These are phyloP conservation scores for Biancaea sappan DNA, from an alignment of 306 rosid genomes.

Conservation along the genomic window DNA sequence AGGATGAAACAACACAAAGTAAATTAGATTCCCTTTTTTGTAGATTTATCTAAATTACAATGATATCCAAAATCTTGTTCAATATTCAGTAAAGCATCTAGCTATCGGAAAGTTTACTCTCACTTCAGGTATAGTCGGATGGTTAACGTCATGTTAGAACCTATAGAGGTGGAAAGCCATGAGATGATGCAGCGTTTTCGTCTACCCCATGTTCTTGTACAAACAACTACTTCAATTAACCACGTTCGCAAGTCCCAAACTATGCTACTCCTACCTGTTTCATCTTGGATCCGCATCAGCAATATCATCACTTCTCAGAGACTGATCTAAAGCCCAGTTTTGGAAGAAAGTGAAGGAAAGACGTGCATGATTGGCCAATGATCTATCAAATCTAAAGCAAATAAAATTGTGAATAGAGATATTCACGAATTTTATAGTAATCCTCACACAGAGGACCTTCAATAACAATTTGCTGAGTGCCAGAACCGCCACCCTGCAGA, in stretches of 20 bases:
- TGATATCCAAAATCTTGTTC: not conserved
- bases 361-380: conserved; percentile 24
- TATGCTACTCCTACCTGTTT: not conserved
- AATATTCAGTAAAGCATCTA: not conserved
- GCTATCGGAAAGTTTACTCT: not conserved
- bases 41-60: not conserved
- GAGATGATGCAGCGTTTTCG: conserved; percentile 16
- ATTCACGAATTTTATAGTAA: conserved; percentile 80
- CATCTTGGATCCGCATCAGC: conserved; percentile 10
- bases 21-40: conserved; percentile 25
- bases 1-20: conserved; percentile 13
- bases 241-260: conserved; percentile 21
- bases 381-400: conserved; percentile 54
- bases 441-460: conserved; percentile 95
- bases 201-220: conserved; percentile 15
- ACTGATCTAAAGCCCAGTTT: too few relatives aligned
- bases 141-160: conserved; percentile 7
- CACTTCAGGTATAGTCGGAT: not conserved
- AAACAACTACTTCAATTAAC: conserved; percentile 1
- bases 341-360: conserved; percentile 21
- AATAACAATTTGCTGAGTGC: conserved; percentile 86
- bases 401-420: conserved; percentile 80
- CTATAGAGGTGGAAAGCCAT: not conserved
- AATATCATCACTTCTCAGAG: not conserved
- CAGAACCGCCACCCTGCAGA: conserved; percentile 83